These are phyloP conservation scores for Nicotiana undulata DNA, from an alignment of 257 asterid species.

Conservation along the genomic window DNA sequence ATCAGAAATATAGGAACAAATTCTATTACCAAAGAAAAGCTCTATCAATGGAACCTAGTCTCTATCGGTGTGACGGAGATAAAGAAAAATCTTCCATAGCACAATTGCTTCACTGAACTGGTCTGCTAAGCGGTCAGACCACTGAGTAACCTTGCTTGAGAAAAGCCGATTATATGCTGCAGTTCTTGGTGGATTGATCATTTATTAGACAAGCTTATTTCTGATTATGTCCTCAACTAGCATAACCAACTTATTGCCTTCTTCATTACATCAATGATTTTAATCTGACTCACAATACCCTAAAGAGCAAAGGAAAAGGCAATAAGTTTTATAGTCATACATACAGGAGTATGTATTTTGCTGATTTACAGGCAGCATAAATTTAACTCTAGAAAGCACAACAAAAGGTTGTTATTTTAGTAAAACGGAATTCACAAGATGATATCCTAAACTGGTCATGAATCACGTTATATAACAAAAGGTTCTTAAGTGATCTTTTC, in stretches of 20 bases:
- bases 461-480: not conserved
- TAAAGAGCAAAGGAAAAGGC: not conserved
- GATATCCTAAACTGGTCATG: not conserved
- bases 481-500: not conserved
- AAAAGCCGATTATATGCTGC: not conserved
- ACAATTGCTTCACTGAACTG: not conserved
- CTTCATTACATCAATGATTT: not conserved
- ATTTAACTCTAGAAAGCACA: not conserved
- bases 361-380: not conserved
- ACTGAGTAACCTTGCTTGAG: not conserved
- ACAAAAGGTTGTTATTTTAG: not conserved
- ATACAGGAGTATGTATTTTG: not conserved
- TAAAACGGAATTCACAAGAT: not conserved
- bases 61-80: not conserved
- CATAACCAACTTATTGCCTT: not conserved
- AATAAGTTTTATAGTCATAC: not conserved
- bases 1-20: not conserved
- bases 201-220: not conserved
- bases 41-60: not conserved
- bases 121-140: not conserved
- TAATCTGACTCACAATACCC: not conserved
- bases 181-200: not conserved
- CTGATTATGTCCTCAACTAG: not conserved
- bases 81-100: not conserved
- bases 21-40: not conserved